Conservation (phyloP, 306 rosid species). For the Pterocarpus santalinus region DNA sequence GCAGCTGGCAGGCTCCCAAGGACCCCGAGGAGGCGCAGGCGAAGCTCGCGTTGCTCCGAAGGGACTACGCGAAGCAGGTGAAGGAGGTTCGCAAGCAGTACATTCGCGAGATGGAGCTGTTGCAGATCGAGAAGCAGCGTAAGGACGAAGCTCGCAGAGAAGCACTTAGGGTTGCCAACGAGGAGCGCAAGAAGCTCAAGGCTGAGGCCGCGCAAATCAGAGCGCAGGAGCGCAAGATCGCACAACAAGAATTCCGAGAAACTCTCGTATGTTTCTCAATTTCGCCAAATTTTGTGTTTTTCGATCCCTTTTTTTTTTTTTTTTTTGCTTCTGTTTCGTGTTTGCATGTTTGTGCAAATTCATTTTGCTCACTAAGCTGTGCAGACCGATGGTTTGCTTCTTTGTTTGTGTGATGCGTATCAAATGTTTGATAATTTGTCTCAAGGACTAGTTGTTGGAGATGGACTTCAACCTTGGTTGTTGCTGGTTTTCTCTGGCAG, state of each 20-base stretch:
- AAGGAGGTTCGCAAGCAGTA: conserved; percentile 76
- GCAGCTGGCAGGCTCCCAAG: conserved; percentile 79
- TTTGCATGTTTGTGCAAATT: background rate
- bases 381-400: background rate
- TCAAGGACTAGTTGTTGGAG: background rate
- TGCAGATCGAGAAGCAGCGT: conserved; percentile 70
- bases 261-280: conserved; percentile 60
- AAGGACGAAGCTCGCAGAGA: conserved; percentile 76
- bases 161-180: conserved; percentile 70
- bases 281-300: background rate
- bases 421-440: background rate
- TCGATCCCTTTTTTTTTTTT: background rate
- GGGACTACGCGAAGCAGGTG: conserved; percentile 84
- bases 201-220: conserved; percentile 74
- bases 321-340: background rate
- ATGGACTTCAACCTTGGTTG: background rate
- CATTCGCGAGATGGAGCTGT: conserved; percentile 70
- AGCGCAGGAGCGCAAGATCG: conserved; percentile 72
- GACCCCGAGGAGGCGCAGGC: conserved; percentile 79
- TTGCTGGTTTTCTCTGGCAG: no score
- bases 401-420: background rate
- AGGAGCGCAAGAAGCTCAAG: conserved; percentile 78
- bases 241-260: conserved; percentile 72
- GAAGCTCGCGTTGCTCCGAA: conserved; percentile 67
- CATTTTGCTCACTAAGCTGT: background rate